A percentile compares a stretch with the other conserved stretches of the same genome.
Conservation (phyloP, 1,284 basidiomycete genomes). For the Trichosporon asahii region DNA sequence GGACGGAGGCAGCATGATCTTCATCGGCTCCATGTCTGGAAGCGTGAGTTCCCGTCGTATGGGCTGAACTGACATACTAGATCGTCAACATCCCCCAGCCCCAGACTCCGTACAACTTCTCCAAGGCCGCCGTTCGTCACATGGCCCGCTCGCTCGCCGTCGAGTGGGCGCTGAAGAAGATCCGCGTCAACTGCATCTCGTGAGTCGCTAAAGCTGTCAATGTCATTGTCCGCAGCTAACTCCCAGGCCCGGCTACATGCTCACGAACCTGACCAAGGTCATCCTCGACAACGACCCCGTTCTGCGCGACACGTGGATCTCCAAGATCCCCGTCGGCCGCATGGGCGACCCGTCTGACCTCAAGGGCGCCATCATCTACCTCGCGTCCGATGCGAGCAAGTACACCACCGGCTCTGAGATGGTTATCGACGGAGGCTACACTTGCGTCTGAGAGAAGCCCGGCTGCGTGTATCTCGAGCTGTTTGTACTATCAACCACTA, state of each 20-base stretch:
- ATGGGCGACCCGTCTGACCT: constrained; percentile 55
- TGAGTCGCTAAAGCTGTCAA: constrained; percentile 24
- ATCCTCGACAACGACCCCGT: constrained; percentile 69
- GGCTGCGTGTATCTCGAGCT: background rate
- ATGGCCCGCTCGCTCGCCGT: constrained; percentile 58
- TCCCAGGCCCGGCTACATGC: constrained; percentile 79
- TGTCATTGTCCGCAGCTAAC: background rate
- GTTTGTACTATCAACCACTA: background rate
- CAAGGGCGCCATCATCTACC: constrained; percentile 54
- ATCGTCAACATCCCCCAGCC: constrained; percentile 82
- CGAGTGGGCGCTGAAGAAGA: constrained; percentile 57
- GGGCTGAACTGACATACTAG: constrained; percentile 50
- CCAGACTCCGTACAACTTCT: constrained; percentile 96
- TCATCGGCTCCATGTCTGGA: constrained; percentile 88
- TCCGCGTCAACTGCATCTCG: constrained; percentile 56
- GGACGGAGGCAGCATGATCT: constrained; percentile 71
- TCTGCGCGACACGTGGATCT: constrained; percentile 79
- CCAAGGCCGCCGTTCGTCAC: constrained; percentile 59
- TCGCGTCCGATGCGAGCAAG: constrained; percentile 47
- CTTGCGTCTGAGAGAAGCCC: constrained; percentile 21
- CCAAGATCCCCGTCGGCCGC: constrained; percentile 73
- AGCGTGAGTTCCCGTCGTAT: constrained; percentile 59
- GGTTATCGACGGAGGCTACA: constrained; percentile 34
- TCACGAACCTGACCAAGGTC: constrained; percentile 78
- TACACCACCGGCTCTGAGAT: constrained; percentile 33